phyloP scores from a whole-genome alignment of 305 asterid species.

The Fraxinus baroniana region DNA sequence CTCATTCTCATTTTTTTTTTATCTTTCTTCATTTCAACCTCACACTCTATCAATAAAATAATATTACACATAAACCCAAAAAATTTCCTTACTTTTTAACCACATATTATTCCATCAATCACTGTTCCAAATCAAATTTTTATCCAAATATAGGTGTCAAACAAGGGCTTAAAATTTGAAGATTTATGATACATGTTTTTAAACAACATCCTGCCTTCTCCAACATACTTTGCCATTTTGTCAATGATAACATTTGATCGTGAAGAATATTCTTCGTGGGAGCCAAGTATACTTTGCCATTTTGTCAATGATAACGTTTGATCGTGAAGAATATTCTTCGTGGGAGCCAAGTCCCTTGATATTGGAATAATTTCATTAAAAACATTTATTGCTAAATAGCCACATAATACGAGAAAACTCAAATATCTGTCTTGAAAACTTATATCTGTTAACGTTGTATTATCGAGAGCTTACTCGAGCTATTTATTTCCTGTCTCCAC shows the following conservation, averaged over 20 bases:
- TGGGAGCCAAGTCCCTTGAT: background rate
- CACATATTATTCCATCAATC: no score
- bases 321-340: background rate
- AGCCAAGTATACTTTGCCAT: background rate
- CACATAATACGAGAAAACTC: no score
- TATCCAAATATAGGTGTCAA: no score
- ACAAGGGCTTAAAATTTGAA: background rate
- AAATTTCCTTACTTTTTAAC: no score
- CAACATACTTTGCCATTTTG: background rate
- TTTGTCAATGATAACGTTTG: background rate
- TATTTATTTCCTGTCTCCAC: background rate
- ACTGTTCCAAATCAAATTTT: no score
- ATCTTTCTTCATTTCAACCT: no score
- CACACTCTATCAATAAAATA: no score
- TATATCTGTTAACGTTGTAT: background rate
- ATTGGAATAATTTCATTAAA: background rate
- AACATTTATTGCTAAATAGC: background rate
- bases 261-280: background rate
- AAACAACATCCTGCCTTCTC: background rate
- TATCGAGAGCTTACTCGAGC: background rate
- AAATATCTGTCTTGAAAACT: no score
- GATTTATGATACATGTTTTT: background rate
- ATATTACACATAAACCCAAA: no score
- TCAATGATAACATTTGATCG: background rate
- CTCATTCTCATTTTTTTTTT: no score